phyloP scores from a whole-genome alignment of 768 basidiomycete genomes.

The Leccinum variicolor region DNA sequence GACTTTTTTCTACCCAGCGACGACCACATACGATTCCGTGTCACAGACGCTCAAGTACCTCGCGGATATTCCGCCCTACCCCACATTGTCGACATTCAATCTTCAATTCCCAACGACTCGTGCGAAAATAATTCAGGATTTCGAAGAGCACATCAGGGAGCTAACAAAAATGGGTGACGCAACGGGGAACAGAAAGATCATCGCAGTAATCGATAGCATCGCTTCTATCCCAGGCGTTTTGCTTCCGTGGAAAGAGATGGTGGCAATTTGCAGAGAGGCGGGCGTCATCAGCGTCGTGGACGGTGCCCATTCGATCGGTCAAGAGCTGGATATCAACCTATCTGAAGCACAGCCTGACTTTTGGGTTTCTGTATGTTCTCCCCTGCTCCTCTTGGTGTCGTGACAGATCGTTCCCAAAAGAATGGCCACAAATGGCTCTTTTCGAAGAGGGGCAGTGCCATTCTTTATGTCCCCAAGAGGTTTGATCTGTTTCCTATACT shows the following conservation, averaged over 20 bases:
- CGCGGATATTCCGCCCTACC: slow-evolving; percentile 52
- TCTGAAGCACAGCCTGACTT: slow-evolving; percentile 62
- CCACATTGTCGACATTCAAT: slow-evolving; percentile 45
- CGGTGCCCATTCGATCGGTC: slow-evolving; percentile 77
- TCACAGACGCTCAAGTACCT: slow-evolving; percentile 49
- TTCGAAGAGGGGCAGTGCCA: slow-evolving; percentile 61
- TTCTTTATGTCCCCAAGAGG: slow-evolving; percentile 72
- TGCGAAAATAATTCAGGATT: slow-evolving; percentile 49
- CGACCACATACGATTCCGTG: slow-evolving; percentile 57
- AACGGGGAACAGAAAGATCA: slow-evolving; percentile 42
- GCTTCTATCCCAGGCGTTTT: slow-evolving; percentile 56
- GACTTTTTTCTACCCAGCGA: slow-evolving; percentile 34
- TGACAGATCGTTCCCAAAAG: slow-evolving; percentile 27
- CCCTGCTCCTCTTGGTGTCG: neutral
- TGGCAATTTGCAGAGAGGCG: slow-evolving; percentile 59
- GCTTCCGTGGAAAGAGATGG: slow-evolving; percentile 72
- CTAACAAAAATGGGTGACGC: slow-evolving; percentile 22
- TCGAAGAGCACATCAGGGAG: slow-evolving; percentile 36
- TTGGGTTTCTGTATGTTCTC: slow-evolving; percentile 61
- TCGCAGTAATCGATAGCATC: slow-evolving; percentile 71
- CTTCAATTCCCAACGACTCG: slow-evolving; percentile 58
- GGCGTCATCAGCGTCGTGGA: slow-evolving; percentile 70
- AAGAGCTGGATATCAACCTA: slow-evolving; percentile 60
- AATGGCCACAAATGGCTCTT: slow-evolving; percentile 89
- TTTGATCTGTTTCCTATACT: slow-evolving; percentile 20